These are phyloP conservation scores for Ustilago crameri DNA, from an alignment of 1,284 basidiomycete species.

Conservation along the genomic window DNA sequence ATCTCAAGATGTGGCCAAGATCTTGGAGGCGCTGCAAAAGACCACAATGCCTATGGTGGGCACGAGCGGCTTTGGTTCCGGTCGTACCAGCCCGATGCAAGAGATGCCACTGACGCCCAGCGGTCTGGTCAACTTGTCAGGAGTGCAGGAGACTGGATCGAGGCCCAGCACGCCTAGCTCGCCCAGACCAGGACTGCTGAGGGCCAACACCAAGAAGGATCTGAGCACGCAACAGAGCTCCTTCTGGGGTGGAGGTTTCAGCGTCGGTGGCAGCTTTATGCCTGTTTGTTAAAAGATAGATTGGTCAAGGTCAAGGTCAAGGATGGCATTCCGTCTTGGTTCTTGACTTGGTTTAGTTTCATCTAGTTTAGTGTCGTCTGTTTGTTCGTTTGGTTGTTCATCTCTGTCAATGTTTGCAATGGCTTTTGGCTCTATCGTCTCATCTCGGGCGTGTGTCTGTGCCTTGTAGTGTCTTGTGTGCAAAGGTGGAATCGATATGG, in stretches of 20 bases:
- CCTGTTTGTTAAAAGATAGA: constrained; percentile 30
- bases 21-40: constrained; percentile 79
- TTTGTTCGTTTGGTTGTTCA: constrained; percentile 4
- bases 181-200: constrained; percentile 40
- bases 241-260: constrained; percentile 56
- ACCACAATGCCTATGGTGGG: constrained; percentile 70
- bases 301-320: too few relatives aligned
- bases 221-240: constrained; percentile 28
- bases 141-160: not conserved
- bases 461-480: not conserved
- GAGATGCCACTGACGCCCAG: constrained; percentile 32
- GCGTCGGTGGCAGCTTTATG: constrained; percentile 40
- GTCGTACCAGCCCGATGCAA: constrained; percentile 23
- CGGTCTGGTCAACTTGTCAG: constrained; percentile 42
- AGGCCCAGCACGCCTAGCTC: constrained; percentile 6
- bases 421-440: not conserved
- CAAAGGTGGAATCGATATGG: not conserved
- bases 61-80: constrained; percentile 7
- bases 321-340: too few relatives aligned
- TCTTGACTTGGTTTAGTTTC: too few relatives aligned
- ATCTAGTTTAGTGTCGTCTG: too few relatives aligned
- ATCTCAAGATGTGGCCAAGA: constrained; percentile 57
- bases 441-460: not conserved
- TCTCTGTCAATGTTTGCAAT: not conserved
- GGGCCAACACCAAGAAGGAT: constrained; percentile 58